Conservation (phyloP, 805 yeast species). For the Jamesozyma hellenica region DNA sequence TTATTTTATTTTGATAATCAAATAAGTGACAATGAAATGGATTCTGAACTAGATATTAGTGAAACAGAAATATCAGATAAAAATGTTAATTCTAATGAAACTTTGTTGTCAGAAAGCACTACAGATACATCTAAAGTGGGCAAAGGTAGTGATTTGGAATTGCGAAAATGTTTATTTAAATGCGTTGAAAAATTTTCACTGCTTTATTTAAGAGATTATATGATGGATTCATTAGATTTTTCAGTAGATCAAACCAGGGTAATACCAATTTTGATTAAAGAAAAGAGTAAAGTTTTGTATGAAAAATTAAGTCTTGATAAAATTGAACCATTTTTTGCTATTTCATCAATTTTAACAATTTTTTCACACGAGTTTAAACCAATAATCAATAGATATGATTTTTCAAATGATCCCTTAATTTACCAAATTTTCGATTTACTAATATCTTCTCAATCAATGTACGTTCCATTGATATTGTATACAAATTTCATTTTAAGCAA, state of each 20-base stretch:
- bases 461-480: slow-evolving; percentile 50
- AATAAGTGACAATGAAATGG: neutral
- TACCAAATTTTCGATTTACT: slow-evolving; percentile 61
- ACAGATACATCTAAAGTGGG: neutral
- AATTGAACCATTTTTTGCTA: slow-evolving; percentile 53
- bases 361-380: slow-evolving; percentile 59
- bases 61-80: neutral
- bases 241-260: slow-evolving; percentile 56
- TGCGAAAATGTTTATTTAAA: slow-evolving; percentile 25
- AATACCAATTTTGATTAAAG: slow-evolving; percentile 50
- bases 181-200: slow-evolving; percentile 50
- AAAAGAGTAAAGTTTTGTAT: slow-evolving; percentile 38
- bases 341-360: slow-evolving; percentile 69
- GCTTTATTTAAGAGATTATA: slow-evolving; percentile 67
- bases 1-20: slow-evolving; percentile 30
- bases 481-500: slow-evolving; percentile 41
- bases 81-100: neutral
- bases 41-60: neutral
- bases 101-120: neutral
- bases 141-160: slow-evolving; percentile 4
- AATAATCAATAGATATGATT: neutral
- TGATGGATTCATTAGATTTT: slow-evolving; percentile 61
- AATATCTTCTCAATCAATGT: slow-evolving; percentile 46
- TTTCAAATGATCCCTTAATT: slow-evolving; percentile 28
- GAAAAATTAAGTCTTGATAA: slow-evolving; percentile 28